These are phyloP conservation scores for Sapria himalayana DNA, from an alignment of 345 rosid species.

Conservation along the genomic window DNA sequence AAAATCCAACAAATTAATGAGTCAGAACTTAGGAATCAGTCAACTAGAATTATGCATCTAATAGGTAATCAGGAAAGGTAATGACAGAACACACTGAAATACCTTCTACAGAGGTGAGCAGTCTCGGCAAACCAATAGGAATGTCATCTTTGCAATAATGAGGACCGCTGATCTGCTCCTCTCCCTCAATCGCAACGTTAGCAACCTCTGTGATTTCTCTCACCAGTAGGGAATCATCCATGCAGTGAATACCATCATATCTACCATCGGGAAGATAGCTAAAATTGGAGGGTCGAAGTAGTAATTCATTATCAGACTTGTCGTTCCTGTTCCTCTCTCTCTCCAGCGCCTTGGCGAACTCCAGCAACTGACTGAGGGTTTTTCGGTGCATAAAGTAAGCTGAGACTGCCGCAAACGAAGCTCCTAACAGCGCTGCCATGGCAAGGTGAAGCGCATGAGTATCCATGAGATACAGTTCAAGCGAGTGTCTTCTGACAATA, in stretches of 20 bases:
- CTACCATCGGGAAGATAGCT: too few relatives aligned
- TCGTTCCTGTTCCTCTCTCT: constrained; percentile 25
- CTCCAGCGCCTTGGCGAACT: constrained; percentile 68
- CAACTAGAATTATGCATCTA: too few relatives aligned
- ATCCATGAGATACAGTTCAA: too few relatives aligned
- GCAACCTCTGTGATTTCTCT: constrained; percentile 52
- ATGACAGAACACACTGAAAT: constrained; percentile 4
- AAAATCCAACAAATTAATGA: too few relatives aligned
- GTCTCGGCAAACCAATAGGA: constrained; percentile 63
- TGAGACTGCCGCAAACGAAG: constrained; percentile 81
- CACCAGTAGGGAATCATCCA: too few relatives aligned
- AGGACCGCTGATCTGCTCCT: constrained; percentile 48
- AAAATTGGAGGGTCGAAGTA: too few relatives aligned
- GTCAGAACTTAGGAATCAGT: too few relatives aligned
- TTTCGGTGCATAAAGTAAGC: constrained; percentile 85
- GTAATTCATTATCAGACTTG: constrained; percentile 30
- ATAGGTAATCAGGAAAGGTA: not conserved
- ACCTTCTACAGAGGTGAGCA: constrained; percentile 79
- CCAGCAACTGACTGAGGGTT: constrained; percentile 75
- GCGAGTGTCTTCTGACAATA: too few relatives aligned
- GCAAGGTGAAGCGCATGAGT: constrained; percentile 55
- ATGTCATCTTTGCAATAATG: constrained; percentile 50
- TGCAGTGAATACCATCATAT: too few relatives aligned
- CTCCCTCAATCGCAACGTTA: constrained; percentile 25
- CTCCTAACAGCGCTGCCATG: constrained; percentile 94